These are phyloP conservation scores for Diplodia intermedia DNA, from an alignment of 2,329 filamentous ascomycete genomes.

Conservation along the genomic window DNA sequence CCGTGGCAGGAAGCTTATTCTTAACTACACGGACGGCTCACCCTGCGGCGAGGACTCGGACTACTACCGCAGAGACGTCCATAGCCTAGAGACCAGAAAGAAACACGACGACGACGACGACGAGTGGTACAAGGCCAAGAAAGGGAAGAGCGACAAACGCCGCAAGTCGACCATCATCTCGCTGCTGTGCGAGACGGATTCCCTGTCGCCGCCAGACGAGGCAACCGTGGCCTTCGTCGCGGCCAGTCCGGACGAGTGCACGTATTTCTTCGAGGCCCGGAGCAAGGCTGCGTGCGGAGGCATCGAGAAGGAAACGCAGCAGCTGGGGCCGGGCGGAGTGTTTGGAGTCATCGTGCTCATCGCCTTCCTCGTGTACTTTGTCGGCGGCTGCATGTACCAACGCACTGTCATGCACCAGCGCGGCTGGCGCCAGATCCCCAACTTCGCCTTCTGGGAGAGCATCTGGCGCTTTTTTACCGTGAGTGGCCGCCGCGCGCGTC, in stretches of 20 bases:
- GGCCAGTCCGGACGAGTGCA: conserved; percentile 81
- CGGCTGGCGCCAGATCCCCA: conserved; percentile 93
- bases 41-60: conserved; percentile 50
- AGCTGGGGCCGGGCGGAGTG: conserved; percentile 73
- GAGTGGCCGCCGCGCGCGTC: conserved; percentile 46
- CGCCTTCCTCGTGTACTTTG: conserved; percentile 84
- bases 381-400: conserved; percentile 95
- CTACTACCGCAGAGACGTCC: conserved; percentile 33
- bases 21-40: conserved; percentile 60
- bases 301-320: conserved; percentile 63
- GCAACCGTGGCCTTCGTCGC: conserved; percentile 84
- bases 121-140: conserved; percentile 45
- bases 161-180: conserved; percentile 87
- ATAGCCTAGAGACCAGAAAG: conserved; percentile 40
- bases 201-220: conserved; percentile 62
- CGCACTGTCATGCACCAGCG: conserved; percentile 91
- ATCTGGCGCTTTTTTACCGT: conserved; percentile 86
- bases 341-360: conserved; percentile 87
- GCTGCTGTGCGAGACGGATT: conserved; percentile 89
- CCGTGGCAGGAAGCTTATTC: conserved; percentile 69
- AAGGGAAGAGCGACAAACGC: conserved; percentile 59
- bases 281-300: conserved; percentile 84
- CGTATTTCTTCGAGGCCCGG: conserved; percentile 94
- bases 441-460: conserved; percentile 90
- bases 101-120: conserved; percentile 50